phyloP scores from a whole-genome alignment of 148 eudicot species.

The Arbutus unedo region DNA sequence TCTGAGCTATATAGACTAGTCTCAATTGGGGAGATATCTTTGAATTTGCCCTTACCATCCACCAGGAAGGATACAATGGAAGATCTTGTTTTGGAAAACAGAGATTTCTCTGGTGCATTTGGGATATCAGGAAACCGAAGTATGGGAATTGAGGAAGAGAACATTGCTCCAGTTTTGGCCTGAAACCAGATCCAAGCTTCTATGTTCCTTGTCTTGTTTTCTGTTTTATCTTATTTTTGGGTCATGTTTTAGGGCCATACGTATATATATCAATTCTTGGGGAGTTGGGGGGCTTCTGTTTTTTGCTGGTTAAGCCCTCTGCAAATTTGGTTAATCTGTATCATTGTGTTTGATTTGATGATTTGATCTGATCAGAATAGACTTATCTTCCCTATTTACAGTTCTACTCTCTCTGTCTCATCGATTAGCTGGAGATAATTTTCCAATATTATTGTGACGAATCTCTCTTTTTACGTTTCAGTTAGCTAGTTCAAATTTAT shows the following conservation, averaged over 20 bases:
- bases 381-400: background rate
- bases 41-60: conserved; percentile 18
- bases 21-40: conserved; percentile 54
- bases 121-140: conserved; percentile 15
- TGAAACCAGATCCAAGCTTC: conserved; percentile 16
- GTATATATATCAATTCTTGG: conserved; percentile 4
- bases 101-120: conserved; percentile 21
- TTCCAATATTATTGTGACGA: background rate
- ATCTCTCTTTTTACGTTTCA: background rate
- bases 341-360: background rate
- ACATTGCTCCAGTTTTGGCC: conserved; percentile 35
- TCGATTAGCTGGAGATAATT: background rate
- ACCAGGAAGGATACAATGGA: conserved; percentile 30
- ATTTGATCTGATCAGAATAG: background rate
- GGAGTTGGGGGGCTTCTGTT: conserved; percentile 15
- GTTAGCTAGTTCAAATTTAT: too few relatives aligned
- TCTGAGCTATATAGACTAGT: conserved; percentile 63
- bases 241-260: background rate
- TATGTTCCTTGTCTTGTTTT: background rate
- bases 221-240: background rate
- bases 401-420: background rate
- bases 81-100: conserved; percentile 35
- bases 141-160: conserved; percentile 27
- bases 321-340: background rate
- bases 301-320: conserved; percentile 22